phyloP scores from a whole-genome alignment of 306 rosid species.

The Ochetophila trinervis region DNA sequence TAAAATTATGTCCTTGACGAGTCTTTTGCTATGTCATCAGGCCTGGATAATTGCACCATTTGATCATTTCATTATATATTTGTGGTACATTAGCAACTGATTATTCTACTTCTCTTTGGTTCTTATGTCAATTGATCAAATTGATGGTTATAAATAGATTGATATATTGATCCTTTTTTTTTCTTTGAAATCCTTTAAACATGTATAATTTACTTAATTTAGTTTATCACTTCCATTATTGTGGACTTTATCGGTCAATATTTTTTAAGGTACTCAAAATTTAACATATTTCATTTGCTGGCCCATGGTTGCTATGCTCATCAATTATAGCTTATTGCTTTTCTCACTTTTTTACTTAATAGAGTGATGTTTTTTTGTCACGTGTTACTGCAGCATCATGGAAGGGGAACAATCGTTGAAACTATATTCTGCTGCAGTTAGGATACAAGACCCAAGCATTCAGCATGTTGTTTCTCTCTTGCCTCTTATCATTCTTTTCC shows the following conservation, averaged over 20 bases:
- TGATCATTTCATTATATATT: neutral
- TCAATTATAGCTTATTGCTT: neutral
- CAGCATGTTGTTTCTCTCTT: constrained; percentile 46
- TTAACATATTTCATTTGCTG: constrained; percentile 4
- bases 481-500: constrained; percentile 72
- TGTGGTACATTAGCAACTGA: neutral
- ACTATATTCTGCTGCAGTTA: constrained; percentile 68
- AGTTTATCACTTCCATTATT: constrained; percentile 73
- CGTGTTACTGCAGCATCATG: constrained; percentile 63
- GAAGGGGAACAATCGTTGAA: constrained; percentile 79
- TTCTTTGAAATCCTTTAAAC: constrained; percentile 30
- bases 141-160: constrained; percentile 37
- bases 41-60: neutral
- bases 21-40: too few relatives aligned
- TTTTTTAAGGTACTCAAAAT: constrained; percentile 64
- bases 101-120: constrained; percentile 12
- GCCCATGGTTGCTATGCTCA: neutral
- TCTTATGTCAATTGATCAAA: constrained; percentile 33
- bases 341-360: neutral
- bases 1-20: too few relatives aligned
- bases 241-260: constrained; percentile 83
- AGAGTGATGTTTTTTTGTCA: neutral
- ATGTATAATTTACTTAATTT: constrained; percentile 74
- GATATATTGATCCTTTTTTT: constrained; percentile 9
- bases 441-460: constrained; percentile 55